Evolutionary conservation across 2,329 filamentous ascomycete genomes (phyloP), one percentile per base, ranked within the genome.

Genomic region (Trichocomaceae sp.): DNA sequence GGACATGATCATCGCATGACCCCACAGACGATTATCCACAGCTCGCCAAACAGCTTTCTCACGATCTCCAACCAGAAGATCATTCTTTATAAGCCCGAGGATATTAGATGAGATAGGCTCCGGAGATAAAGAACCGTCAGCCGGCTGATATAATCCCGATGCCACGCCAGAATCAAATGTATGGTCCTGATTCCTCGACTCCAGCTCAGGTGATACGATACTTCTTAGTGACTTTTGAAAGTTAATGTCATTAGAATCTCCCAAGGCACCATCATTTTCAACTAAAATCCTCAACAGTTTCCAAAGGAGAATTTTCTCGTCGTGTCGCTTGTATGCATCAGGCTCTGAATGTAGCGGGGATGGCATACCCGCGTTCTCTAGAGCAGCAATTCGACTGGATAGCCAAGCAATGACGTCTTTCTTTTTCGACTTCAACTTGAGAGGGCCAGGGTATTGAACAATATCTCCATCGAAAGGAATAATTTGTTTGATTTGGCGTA

Each of bases 31-130:
- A 69, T 91, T 90, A 69, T 99, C 93, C 31, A 90, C 92, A 4
- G 93, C 91, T 60, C 87, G 80, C 92, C 92, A 97, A 0, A 95
- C 88, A 5, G 93, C 93, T 62, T 91, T 89, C 65, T 96, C 90
- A 20, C 90, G 83, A 47, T 97, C 86, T 9, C 95, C 93, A 53
- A 82, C 77, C 8, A 95, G 77, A 4, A 99, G 79, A 63, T 84
- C 79, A 46, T 79, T 84, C 26, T 88, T 86, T 47, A 97, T 79
- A 56, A 84, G 79, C 57, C 90, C 84, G 39, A 95, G 75, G 4
- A 84, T 82, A 1, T 80, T 77, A 5, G 83, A 75, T 69, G 95
- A 87, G 2, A 86, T 79, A 4, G 84, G 78, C 57, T 96, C 90
- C 6, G 84, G 68, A 59, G 76, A 75, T 66, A 79, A 75, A 8